These are phyloP conservation scores for Suillus variegatus DNA, from an alignment of 768 basidiomycete genomes.

Conservation along the genomic window DNA sequence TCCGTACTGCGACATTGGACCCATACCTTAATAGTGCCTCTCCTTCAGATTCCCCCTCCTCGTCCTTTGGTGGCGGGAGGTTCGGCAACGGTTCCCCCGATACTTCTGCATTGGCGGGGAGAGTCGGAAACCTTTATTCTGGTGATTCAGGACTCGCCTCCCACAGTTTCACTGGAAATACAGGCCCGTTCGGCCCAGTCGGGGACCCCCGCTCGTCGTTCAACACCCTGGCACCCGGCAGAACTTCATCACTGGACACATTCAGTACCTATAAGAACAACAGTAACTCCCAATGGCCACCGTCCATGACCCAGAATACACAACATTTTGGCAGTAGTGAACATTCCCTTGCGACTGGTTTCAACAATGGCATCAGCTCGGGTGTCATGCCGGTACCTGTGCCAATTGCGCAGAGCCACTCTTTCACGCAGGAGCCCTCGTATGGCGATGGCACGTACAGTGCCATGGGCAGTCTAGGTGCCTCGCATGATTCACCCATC, in stretches of 20 bases:
- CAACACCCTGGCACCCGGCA: conserved; percentile 32
- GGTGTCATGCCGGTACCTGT: conserved; percentile 19
- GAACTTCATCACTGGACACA: conserved; percentile 39
- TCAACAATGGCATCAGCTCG: conserved; percentile 20
- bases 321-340: conserved; percentile 25
- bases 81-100: conserved; percentile 74
- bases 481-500: conserved; percentile 25
- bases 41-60: conserved; percentile 70
- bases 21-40: conserved; percentile 52
- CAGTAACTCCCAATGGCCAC: conserved; percentile 38
- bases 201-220: conserved; percentile 41
- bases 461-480: conserved; percentile 22
- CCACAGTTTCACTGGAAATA: conserved; percentile 33
- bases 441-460: conserved; percentile 25
- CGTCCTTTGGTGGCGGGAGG: conserved; percentile 64
- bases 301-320: conserved; percentile 23
- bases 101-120: conserved; percentile 54
- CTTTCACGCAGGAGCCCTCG: conserved; percentile 27
- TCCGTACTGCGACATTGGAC: conserved; percentile 68
- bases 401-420: conserved; percentile 23
- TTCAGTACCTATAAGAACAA: conserved; percentile 36
- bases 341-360: conserved; percentile 27
- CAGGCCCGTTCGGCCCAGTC: conserved; percentile 37
- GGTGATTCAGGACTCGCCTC: conserved; percentile 38
- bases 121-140: conserved; percentile 39